These are phyloP conservation scores for Paecilomyces formosus DNA, from an alignment of 2,329 filamentous ascomycete species.

Conservation along the genomic window DNA sequence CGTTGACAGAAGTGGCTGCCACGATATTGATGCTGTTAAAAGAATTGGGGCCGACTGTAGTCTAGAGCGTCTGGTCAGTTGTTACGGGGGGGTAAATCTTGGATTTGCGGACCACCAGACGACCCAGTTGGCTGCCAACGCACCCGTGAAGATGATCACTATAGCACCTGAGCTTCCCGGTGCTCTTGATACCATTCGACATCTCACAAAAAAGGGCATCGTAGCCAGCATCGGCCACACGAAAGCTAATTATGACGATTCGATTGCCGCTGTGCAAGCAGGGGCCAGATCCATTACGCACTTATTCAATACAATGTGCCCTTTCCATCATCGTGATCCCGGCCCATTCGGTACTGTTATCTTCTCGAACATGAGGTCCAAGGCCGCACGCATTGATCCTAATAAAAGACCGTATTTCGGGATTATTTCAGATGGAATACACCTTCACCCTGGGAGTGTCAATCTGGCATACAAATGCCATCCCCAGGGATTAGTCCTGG, in stretches of 20 bases:
- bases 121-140: not conserved
- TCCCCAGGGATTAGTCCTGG: constrained; percentile 7
- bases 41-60: not conserved
- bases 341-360: constrained; percentile 6
- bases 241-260: constrained; percentile 6
- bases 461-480: constrained; percentile 6
- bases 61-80: not conserved
- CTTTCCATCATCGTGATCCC: constrained; percentile 9
- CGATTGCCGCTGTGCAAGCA: constrained; percentile 2
- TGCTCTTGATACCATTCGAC: constrained; percentile 7
- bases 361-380: not conserved
- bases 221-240: constrained; percentile 9
- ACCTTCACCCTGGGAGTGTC: constrained; percentile 9
- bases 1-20: not conserved
- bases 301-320: constrained; percentile 10
- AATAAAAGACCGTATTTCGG: constrained; percentile 9
- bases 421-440: constrained; percentile 10
- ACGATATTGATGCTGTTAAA: not conserved
- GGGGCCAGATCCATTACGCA: constrained; percentile 9
- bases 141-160: constrained; percentile 9
- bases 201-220: constrained; percentile 4
- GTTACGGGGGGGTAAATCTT: constrained; percentile 1
- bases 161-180: constrained; percentile 8
- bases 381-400: constrained; percentile 10
- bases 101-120: not conserved